Percentiles rank a stretch among this genome's conserved stretches.
These are phyloP conservation scores for Aspergillus tamarii DNA, from an alignment of 2,329 filamentous ascomycete species.

Conservation along the genomic window DNA sequence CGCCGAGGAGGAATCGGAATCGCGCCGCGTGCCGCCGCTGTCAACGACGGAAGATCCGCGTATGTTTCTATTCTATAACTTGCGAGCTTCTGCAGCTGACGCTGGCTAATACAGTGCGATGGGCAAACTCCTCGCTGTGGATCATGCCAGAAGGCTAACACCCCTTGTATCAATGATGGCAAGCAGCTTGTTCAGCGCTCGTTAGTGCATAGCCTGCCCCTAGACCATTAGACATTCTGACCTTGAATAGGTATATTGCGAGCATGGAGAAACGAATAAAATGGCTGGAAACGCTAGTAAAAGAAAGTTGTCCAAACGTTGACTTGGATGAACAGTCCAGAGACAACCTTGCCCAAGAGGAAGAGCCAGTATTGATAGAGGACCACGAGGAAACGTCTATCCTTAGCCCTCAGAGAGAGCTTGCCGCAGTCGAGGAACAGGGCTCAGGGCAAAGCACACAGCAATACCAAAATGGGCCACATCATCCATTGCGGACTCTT, in stretches of 20 bases:
- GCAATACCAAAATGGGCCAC: background rate
- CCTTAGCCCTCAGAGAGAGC: background rate
- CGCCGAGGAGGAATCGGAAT: constrained; percentile 33
- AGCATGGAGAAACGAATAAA: constrained; percentile 47
- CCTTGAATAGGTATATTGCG: constrained; percentile 35
- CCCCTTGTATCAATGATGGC: constrained; percentile 50
- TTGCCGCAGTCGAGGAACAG: background rate
- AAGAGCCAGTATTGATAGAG: constrained; percentile 2
- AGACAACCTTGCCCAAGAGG: constrained; percentile 5
- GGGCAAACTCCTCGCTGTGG: constrained; percentile 48
- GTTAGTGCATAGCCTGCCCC: constrained; percentile 28
- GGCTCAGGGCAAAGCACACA: background rate
- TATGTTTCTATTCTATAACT: constrained; percentile 26
- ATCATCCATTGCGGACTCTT: background rate
- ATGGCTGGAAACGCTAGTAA: constrained; percentile 53
- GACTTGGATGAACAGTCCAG: constrained; percentile 38
- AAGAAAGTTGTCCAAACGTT: constrained; percentile 47
- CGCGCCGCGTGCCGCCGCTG: constrained; percentile 43
- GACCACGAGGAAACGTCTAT: background rate
- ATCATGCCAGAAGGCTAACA: constrained; percentile 49
- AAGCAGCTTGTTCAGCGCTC: constrained; percentile 50
- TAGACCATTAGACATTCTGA: too few relatives aligned
- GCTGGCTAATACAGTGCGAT: constrained; percentile 44
- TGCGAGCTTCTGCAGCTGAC: constrained; percentile 6
- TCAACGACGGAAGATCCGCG: constrained; percentile 55